Conservation (phyloP, 106 monocot genomes). For the Allium sativum region DNA sequence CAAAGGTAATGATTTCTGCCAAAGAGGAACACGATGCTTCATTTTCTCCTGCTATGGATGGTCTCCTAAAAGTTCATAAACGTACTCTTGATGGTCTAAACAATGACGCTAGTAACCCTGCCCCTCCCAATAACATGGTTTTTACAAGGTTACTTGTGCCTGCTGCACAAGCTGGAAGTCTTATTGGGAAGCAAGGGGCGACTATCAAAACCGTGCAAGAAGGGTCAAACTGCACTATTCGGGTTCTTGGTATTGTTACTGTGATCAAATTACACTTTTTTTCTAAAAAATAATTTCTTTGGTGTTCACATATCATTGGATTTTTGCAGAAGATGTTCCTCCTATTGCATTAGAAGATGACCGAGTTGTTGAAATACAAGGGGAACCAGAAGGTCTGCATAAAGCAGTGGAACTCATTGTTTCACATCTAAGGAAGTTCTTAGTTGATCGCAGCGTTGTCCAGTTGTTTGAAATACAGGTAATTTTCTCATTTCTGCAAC, state of each 20-base stretch:
- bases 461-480: constrained; percentile 48
- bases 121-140: constrained; percentile 18
- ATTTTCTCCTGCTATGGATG: constrained; percentile 91
- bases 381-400: constrained; percentile 38
- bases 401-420: constrained; percentile 51
- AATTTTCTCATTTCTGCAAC: constrained; percentile 8
- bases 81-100: constrained; percentile 62
- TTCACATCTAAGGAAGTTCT: constrained; percentile 48
- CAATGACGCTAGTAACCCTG: constrained; percentile 27
- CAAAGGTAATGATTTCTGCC: constrained; percentile 80
- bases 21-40: constrained; percentile 74
- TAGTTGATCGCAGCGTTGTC: constrained; percentile 58
- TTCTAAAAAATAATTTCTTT: too few relatives aligned
- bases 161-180: constrained; percentile 72
- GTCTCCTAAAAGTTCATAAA: constrained; percentile 77
- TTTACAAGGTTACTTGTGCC: constrained; percentile 60
- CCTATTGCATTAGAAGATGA: constrained; percentile 60
- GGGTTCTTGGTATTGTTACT: constrained; percentile 52
- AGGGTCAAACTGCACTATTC: constrained; percentile 47
- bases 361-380: constrained; percentile 68
- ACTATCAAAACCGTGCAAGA: constrained; percentile 93
- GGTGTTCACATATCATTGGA: not conserved
- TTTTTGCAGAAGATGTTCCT: constrained; percentile 49
- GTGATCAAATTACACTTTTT: too few relatives aligned
- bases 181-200: constrained; percentile 89